A percentile compares a stretch with the other conserved stretches of the same genome.
Conservation (phyloP, 352 stramenopile species). For the Phytophthora sansomeana region DNA sequence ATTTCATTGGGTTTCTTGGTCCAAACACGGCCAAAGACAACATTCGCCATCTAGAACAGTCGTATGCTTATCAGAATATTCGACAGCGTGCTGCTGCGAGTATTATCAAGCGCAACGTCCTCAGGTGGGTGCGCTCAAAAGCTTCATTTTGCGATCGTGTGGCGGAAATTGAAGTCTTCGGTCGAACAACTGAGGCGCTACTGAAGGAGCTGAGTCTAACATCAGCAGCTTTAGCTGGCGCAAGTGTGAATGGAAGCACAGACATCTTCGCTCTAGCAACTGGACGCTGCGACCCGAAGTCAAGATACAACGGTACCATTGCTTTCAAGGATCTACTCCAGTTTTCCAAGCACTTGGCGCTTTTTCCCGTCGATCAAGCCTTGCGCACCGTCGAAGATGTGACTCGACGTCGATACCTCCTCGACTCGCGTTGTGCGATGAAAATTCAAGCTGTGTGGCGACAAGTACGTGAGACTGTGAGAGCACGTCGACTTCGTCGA, state of each 20-base stretch:
- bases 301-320: slow-evolving; percentile 43
- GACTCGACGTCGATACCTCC: slow-evolving; percentile 59
- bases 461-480: slow-evolving; percentile 51
- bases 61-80: slow-evolving; percentile 66
- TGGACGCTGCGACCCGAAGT: slow-evolving; percentile 21
- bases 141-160: slow-evolving; percentile 62
- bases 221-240: slow-evolving; percentile 10
- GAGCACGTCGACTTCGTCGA: slow-evolving; percentile 47
- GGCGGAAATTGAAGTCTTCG: slow-evolving; percentile 68
- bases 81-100: slow-evolving; percentile 62
- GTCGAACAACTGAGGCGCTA: slow-evolving; percentile 59
- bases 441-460: slow-evolving; percentile 76
- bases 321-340: slow-evolving; percentile 66
- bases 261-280: slow-evolving; percentile 55
- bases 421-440: slow-evolving; percentile 52
- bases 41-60: slow-evolving; percentile 28
- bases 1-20: not conserved
- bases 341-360: slow-evolving; percentile 72
- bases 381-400: slow-evolving; percentile 64
- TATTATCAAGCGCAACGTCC: slow-evolving; percentile 69
- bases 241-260: slow-evolving; percentile 3
- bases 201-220: slow-evolving; percentile 54
- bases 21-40: slow-evolving; percentile 18
- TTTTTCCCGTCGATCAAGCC: slow-evolving; percentile 74
- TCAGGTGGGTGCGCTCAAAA: slow-evolving; percentile 61